Base-by-base conservation (phyloP, 2,329 filamentous ascomycete species). In the Penicillium capsulatum region DNA sequence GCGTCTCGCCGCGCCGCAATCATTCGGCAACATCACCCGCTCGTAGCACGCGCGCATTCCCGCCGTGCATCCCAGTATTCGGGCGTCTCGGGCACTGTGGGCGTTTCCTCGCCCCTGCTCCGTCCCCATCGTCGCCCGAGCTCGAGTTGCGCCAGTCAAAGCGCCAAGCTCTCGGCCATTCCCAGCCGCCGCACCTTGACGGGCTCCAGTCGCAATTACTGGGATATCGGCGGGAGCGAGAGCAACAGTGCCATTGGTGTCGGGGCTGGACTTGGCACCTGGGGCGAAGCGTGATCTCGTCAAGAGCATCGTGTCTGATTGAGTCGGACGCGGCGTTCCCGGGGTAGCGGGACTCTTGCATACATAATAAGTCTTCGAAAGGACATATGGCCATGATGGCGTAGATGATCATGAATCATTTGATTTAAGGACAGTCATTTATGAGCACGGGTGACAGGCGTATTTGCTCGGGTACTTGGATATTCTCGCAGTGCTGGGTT, bases 21-120 rank as follows among this genome's bases (percentile, higher is more conserved):
- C 32, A 89, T 96, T 37, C 79, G 88, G 24, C 86, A 91, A 57
- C 84, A 95, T 59, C 91, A 96, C 61, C 91, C 91, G 3, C 79
- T 96, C 34, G 81, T 94, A 19, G 81, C 81, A 16, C 74, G 80
- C 33, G 72, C 64, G 28, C 60, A 67, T 32, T 64, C 59, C 26
- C 60, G 59, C 19, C 81, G 57, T 7, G 50, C 57, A 20, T 77
- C 66, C 66, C 45, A 69, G 69, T 44, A 50, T 13, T 65, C 58
- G 7, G 50, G 53, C 7, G 45, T 56, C 1, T 44, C 58, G 5
- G 52, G 51, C 10, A 44, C 54, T 7, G 57, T 48, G 14, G 55
- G 51, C 7, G 45, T 57, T 36, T 56, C 58, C 4, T 66, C 60
- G 3, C 63, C 64, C 24, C 55, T 65, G 8, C 48, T 61, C 34